Conservation (phyloP, 495 filamentous ascomycete genomes). For the Aspergillus cavernicola region DNA sequence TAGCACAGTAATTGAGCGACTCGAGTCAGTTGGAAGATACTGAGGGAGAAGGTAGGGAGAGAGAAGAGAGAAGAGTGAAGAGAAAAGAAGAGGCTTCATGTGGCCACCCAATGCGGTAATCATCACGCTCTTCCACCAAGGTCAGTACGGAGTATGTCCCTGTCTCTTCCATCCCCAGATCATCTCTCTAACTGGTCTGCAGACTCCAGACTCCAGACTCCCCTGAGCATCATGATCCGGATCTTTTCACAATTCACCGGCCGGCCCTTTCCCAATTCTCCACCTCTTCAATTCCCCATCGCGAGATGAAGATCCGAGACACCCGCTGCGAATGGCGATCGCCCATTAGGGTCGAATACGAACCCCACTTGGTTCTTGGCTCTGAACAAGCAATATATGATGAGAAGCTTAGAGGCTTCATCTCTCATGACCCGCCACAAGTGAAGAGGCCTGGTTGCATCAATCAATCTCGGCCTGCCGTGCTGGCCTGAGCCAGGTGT, state of each 20-base stretch:
- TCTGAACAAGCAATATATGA: conserved; percentile 5
- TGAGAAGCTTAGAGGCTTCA: background rate
- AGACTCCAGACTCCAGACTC: background rate
- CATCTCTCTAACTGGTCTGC: too few species aligned
- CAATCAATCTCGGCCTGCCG: too few species aligned
- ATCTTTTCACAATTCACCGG: conserved; percentile 1
- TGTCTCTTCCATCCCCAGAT: too few species aligned
- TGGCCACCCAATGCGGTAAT: too few species aligned
- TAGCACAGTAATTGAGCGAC: too few species aligned
- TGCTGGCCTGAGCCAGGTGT: background rate
- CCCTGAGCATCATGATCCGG: background rate
- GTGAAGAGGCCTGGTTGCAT: too few species aligned
- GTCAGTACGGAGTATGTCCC: too few species aligned
- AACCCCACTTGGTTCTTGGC: conserved; percentile 2
- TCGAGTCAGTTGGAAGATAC: too few species aligned
- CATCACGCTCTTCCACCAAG: too few species aligned
- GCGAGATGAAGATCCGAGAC: background rate
- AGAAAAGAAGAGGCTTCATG: too few species aligned
- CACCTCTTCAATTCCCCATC: background rate
- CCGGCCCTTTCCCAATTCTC: background rate
- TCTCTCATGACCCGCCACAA: background rate
- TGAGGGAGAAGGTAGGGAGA: too few species aligned
- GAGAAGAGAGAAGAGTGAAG: too few species aligned
- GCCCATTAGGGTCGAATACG: background rate
- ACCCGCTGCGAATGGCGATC: conserved; percentile 2